Percentiles rank a stretch among this genome's conserved stretches.
These are phyloP conservation scores for Ceratocystis alfenasii DNA, from an alignment of 2,329 filamentous ascomycete species.

Conservation along the genomic window DNA sequence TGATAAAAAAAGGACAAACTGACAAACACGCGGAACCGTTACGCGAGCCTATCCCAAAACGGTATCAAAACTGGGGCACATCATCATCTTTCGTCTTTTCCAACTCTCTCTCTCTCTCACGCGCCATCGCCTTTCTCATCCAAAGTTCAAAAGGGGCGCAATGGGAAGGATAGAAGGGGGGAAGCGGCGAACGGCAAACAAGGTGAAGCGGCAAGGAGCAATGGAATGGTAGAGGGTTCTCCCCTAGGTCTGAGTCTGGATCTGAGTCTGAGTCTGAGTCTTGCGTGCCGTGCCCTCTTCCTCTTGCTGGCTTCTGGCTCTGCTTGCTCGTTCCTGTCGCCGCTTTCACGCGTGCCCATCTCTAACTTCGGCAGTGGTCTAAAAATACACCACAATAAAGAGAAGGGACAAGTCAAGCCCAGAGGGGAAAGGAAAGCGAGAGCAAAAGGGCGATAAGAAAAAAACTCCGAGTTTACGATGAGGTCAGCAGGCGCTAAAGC, in stretches of 20 bases:
- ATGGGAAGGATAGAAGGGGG: not conserved
- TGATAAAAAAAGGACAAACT: not conserved
- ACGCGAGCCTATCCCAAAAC: constrained; percentile 6
- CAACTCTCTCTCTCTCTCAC: not conserved
- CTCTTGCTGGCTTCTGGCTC: not conserved
- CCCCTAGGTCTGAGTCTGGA: not conserved
- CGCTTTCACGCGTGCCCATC: too few relatives aligned
- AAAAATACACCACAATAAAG: not conserved
- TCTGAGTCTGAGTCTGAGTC: not conserved
- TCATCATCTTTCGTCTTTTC: not conserved
- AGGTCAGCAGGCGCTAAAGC: not conserved
- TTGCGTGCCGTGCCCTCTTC: too few relatives aligned
- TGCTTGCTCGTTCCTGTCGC: not conserved
- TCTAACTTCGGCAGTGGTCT: not conserved
- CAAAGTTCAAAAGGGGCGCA: not conserved
- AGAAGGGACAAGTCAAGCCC: not conserved
- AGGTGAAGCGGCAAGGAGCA: not conserved
- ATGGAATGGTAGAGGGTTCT: not conserved
- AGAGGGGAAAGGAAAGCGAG: not conserved
- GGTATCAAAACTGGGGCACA: not conserved
- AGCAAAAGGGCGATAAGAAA: not conserved
- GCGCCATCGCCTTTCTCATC: not conserved
- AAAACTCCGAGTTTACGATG: constrained; percentile 3
- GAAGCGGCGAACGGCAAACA: not conserved
- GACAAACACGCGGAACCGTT: constrained; percentile 6